Base-by-base conservation (phyloP, 164 flowering plant species). In the Akebia trifoliata region DNA sequence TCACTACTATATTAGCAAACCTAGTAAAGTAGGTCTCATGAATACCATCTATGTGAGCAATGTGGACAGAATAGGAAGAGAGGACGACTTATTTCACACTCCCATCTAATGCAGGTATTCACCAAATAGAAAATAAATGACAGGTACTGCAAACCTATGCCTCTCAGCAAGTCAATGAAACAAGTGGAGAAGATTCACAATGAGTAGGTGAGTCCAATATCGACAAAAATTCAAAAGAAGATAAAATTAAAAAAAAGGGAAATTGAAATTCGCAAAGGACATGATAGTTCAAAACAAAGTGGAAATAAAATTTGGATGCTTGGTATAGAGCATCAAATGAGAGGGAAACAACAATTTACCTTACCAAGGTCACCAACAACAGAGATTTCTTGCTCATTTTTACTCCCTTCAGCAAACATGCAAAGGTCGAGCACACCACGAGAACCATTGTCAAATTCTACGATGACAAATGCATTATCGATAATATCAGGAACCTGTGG, bases 401-500 rank as follows among this genome's bases (percentile, higher is more conserved):
- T 89, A 69, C 90, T 87, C 50, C 95, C 98, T 80, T 89, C 98
- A 57, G 95, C 95, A 80, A 93, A 93, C 98, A 93, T 93, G 73
- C 97, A 93, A 36, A 87, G 91, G 53, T 89, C 97, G 25, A 89
- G 91, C 95, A 87, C 78, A 60, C 95, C 94, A 22, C 97, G 79
- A 34, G 82, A 74, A 55, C 94, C 95, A 78, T 87, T 89, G 15
- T 87, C 90, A 56, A 93, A 89, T 62, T 89, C 97, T 10, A 93
- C 71, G 50, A 93, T 85, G 8, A 89, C 98, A 73, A 81, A 89
- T 45, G 98, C 91, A 70, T 92, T 92, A 65, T 92, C 98, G 59
- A 92, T 85, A 4, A 92, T 92, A 66, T 92, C 98, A 34, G 91
- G 98, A 42, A 85, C 95, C 98, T 88, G 77, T 45, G 20, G n/a